A percentile compares a stretch with the other conserved stretches of the same genome.
These are phyloP conservation scores for Lasiodiplodia sp. DNA, from an alignment of 2,329 filamentous ascomycete species.

Conservation along the genomic window DNA sequence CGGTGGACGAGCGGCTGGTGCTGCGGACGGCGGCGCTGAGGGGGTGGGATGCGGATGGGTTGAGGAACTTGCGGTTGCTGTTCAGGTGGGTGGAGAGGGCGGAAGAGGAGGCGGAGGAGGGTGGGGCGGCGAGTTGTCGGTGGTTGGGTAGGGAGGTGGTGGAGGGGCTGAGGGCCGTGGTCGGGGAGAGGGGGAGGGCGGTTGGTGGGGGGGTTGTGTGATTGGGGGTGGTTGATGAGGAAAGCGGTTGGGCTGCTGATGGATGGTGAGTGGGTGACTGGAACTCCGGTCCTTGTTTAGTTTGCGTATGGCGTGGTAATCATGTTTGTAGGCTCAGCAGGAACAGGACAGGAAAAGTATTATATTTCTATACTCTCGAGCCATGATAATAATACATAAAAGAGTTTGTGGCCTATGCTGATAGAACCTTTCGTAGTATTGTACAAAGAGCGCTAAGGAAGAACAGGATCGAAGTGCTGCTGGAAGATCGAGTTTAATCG, in stretches of 20 bases:
- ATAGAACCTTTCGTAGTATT: not conserved
- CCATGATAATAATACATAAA: not conserved
- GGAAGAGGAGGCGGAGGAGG: conserved; percentile 59
- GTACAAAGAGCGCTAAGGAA: too few species aligned
- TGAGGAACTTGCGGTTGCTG: conserved; percentile 69
- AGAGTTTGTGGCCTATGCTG: not conserved
- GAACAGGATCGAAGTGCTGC: not conserved
- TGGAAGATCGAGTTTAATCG: not conserved
- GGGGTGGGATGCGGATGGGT: conserved; percentile 60
- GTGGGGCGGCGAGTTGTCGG: conserved; percentile 54
- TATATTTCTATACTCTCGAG: not conserved
- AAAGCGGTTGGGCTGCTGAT: too few species aligned
- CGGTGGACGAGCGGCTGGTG: conserved; percentile 75
- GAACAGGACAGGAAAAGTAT: not conserved
- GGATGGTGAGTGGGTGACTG: too few species aligned
- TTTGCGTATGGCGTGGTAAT: not conserved
- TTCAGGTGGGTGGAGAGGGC: conserved; percentile 70
- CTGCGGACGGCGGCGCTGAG: conserved; percentile 54
- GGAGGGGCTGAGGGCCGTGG: conserved; percentile 60
- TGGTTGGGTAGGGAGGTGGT: conserved; percentile 66
- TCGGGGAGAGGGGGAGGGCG: conserved; percentile 50
- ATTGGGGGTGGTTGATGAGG: not conserved
- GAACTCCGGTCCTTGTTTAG: not conserved
- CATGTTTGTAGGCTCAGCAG: not conserved
- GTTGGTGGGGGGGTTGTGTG: conserved; percentile 30